Percentiles rank a stretch among this genome's conserved stretches.
These are phyloP conservation scores for Brettanomyces anomalus DNA, from an alignment of 805 yeast genomes.

Conservation along the genomic window DNA sequence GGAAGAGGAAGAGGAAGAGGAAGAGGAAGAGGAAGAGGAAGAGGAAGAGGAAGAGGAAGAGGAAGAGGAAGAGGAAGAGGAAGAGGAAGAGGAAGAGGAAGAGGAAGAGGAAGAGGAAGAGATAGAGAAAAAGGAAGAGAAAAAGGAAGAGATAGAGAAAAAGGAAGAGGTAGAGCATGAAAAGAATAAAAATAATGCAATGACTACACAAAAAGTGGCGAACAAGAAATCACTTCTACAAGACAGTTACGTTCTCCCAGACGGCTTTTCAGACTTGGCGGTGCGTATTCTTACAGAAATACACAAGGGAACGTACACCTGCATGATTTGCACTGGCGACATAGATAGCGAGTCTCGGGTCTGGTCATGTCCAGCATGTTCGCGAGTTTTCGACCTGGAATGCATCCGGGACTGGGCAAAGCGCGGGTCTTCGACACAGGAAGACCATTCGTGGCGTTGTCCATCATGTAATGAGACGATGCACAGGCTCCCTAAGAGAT, in stretches of 20 bases:
- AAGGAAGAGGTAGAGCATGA: background rate
- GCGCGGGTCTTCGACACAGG: slow-evolving; percentile 58
- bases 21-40: background rate
- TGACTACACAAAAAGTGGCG: background rate
- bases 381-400: slow-evolving; percentile 73
- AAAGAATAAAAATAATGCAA: background rate
- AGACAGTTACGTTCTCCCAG: background rate
- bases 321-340: slow-evolving; percentile 84
- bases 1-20: background rate
- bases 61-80: background rate
- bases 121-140: background rate
- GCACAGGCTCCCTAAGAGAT: slow-evolving; percentile 40
- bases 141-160: background rate
- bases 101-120: background rate
- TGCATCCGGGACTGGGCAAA: slow-evolving; percentile 86
- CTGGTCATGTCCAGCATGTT: slow-evolving; percentile 77
- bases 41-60: background rate
- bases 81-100: background rate
- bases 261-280: slow-evolving; percentile 1
- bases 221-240: background rate
- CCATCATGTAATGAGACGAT: slow-evolving; percentile 63
- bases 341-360: slow-evolving; percentile 55
- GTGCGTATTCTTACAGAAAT: slow-evolving; percentile 46
- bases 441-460: slow-evolving; percentile 67
- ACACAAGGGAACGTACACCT: slow-evolving; percentile 60